Base-by-base conservation (phyloP, 768 basidiomycete species). In the Tremella mesenterica region DNA sequence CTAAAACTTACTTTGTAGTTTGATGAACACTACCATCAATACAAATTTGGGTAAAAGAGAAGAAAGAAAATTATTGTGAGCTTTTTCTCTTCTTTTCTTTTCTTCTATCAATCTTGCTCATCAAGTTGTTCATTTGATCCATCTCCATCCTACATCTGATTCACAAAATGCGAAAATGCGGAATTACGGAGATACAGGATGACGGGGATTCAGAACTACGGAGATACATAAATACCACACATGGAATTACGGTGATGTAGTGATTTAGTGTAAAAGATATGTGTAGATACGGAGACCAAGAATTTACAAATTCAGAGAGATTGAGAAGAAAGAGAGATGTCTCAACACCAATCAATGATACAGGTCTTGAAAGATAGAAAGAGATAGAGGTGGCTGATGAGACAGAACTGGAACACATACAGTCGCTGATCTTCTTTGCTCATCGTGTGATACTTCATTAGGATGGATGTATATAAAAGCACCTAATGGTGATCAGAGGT, bases 391-490 rank as follows among this genome's bases (percentile, higher is more conserved):
- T 57, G 30, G n/a, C 38, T 28, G 6, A 41, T n/a, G 38, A 41
- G 31, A 25, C 12, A 72, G 71, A 14, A 74, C 73, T 27, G 73
- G 73, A 0, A 60, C 48, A 26, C 73, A 74, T 30, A 70, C 69
- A 1, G 69, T 73, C 12, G 70, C 72, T 2, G 69, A 72, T 47
- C 55, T 70, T 25, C 53, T 48, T 9, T 69, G 70, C 36, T 59
- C 57, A n/a, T 57, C 56, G 8, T 72, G 69, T 30, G 33, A 57
- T n/a, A 48, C 65, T 0, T 36, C 53, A 13, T 47, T 74, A 0
- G 73, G 73, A 1, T 74, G 73, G 73, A 67, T 59, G 59, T 74
- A 74, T 44, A 55, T 71, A 51, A 65, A 60, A 27, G 69, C 73
- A 5, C 58, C 65, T 16, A 68, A 63, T 23, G 60, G 61, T 3